Evolutionary conservation across 352 stramenopile species (phyloP), one percentile per base, ranked within the genome.

Genomic region (Phytophthora citrophthora): DNA sequence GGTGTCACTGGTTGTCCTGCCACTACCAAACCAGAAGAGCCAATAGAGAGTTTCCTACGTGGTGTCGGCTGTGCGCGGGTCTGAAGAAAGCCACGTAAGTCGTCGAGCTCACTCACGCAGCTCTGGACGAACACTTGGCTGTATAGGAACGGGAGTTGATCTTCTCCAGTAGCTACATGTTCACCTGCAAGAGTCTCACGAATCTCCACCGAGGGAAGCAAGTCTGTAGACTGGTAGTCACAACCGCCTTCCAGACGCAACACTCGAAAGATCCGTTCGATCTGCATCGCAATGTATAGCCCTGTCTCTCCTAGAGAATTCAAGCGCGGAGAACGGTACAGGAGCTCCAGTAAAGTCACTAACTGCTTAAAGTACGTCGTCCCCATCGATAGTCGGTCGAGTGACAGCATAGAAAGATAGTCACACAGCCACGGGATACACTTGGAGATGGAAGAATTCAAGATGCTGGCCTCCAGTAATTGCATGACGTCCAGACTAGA

Each of bases 371-470:
- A 81, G 44, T 88, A 86, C 5, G 32, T 72, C 48, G 79, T 92
- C 2, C 56, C 72, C 1, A 54, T 64, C 2, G 81, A 88, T 1
- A 92, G 53, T 5, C 61, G 64, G 56, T 92, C 79, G 13, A 80
- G 67, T 0, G 71, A 76, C 9, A 92, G 52, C 79, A 92, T 90
- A 2, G 51, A 74, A 2, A 90, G 46, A 49, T 89, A 92, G 52
- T 89, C 83, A 31, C 77, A 82, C 3, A 90, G 39, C 81, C 81
- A 92, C 29, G 81, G 79, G 12, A 90, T 72, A 20, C 77, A 88
- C 65, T 86, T 89, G 26, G 79, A 76, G 7, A 90, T 60, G 16
- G 64, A 79, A 16, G 61, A 29, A 1, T 72, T 47, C 1, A 66
- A 3, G 10, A 90, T 71, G 39, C 77, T 89, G 18, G 77, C 43